Conservation (phyloP, 148 eudicot species). For the Amaranthus hypochondriacus region DNA sequence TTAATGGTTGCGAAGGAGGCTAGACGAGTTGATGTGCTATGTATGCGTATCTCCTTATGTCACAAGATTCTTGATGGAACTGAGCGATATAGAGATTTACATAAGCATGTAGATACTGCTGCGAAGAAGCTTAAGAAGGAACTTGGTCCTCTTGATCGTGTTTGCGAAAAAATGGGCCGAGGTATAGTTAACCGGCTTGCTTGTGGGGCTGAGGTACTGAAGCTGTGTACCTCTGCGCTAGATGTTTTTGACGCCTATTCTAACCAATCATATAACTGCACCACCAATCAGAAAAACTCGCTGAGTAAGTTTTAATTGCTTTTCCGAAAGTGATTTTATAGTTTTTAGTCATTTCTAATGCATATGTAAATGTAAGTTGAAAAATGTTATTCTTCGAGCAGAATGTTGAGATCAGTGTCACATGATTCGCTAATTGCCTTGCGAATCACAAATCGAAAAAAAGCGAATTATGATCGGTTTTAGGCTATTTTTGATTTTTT, state of each 20-base stretch:
- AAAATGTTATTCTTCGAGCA: background rate
- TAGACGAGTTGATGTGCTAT: slow-evolving; percentile 61
- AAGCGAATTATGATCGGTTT: too few species aligned
- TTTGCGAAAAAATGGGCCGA: slow-evolving; percentile 48
- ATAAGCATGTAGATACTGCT: slow-evolving; percentile 43
- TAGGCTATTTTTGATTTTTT: too few species aligned
- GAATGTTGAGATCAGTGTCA: background rate
- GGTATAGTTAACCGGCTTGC: slow-evolving; percentile 66
- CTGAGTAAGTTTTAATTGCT: slow-evolving; percentile 31
- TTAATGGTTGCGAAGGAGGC: slow-evolving; percentile 56
- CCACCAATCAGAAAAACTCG: slow-evolving; percentile 18
- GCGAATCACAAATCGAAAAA: too few species aligned
- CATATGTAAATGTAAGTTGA: background rate
- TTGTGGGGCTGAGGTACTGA: slow-evolving; percentile 60
- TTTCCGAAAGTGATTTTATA: background rate
- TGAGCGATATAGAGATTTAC: slow-evolving; percentile 44
- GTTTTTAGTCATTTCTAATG: background rate
- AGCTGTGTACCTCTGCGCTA: slow-evolving; percentile 48
- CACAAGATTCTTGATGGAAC: slow-evolving; percentile 58
- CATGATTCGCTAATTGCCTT: too few species aligned
- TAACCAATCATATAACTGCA: slow-evolving; percentile 15
- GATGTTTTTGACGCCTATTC: slow-evolving; percentile 40
- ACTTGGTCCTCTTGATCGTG: slow-evolving; percentile 57
- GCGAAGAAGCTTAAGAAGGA: slow-evolving; percentile 52
- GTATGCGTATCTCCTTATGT: slow-evolving; percentile 53